Evolutionary conservation across 305 asterid species (phyloP).

Genomic region (Rubia balearica): DNA sequence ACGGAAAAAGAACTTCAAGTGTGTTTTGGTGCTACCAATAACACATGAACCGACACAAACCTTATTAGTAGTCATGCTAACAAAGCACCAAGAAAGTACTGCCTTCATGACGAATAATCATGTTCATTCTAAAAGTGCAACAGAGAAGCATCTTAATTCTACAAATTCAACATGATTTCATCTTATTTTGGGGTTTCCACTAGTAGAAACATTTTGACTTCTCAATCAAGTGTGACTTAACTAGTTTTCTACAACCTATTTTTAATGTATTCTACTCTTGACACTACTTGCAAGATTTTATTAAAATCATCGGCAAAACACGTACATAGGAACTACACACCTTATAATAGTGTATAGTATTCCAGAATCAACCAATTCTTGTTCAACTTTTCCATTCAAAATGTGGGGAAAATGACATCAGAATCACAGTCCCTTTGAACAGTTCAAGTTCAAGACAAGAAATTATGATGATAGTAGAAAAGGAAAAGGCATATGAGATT

Average conservation of each 20-base stretch:
- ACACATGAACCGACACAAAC: too few species aligned
- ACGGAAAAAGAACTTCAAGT: too few species aligned
- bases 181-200: too few species aligned
- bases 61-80: too few species aligned
- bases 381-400: constrained; percentile 78
- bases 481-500: background rate
- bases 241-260: background rate
- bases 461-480: background rate
- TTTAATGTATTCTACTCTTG: background rate
- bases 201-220: background rate
- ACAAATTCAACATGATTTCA: too few species aligned
- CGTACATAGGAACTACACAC: constrained; percentile 24
- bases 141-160: too few species aligned
- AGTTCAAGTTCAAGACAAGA: background rate
- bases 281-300: background rate
- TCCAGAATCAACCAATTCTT: constrained; percentile 81
- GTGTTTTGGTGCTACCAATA: too few species aligned
- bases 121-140: too few species aligned
- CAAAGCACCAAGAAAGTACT: too few species aligned
- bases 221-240: background rate
- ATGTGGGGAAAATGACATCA: constrained; percentile 14
- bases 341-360: constrained; percentile 86
- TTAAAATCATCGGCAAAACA: constrained; percentile 6
- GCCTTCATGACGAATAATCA: too few species aligned
- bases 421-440: background rate